These are phyloP conservation scores for Pichia norvegensis DNA, from an alignment of 1,139 yeast species.

Conservation along the genomic window DNA sequence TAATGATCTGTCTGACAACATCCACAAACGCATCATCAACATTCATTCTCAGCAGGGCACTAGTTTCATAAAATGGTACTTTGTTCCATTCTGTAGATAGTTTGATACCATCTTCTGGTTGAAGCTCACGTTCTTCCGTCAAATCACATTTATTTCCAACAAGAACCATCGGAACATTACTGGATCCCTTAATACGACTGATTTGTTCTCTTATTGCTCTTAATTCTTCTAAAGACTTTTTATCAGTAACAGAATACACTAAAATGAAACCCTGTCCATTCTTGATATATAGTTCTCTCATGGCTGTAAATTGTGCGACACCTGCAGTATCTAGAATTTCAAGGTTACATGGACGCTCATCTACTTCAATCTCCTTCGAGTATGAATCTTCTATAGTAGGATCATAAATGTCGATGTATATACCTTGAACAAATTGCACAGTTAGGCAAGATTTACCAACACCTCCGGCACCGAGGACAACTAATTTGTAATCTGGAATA, in stretches of 20 bases:
- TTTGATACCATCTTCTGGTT: slow-evolving; percentile 73
- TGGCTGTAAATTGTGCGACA: slow-evolving; percentile 92
- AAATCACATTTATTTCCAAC: slow-evolving; percentile 81
- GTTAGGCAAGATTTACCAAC: slow-evolving; percentile 96
- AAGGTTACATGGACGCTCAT: slow-evolving; percentile 83
- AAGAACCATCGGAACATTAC: slow-evolving; percentile 62
- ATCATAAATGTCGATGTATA: slow-evolving; percentile 91
- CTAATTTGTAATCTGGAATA: slow-evolving; percentile 66
- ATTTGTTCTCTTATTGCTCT: slow-evolving; percentile 76
- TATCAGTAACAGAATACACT: slow-evolving; percentile 77
- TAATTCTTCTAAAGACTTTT: slow-evolving; percentile 73
- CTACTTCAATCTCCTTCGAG: slow-evolving; percentile 84
- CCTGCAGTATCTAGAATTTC: slow-evolving; percentile 98
- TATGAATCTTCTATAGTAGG: slow-evolving; percentile 98
- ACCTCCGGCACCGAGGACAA: slow-evolving; percentile 97
- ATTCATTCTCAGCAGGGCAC: slow-evolving; percentile 87
- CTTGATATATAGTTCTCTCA: slow-evolving; percentile 91
- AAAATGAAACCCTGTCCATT: slow-evolving; percentile 87
- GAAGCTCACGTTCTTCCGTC: slow-evolving; percentile 69
- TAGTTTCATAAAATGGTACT: slow-evolving; percentile 84
- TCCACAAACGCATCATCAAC: slow-evolving; percentile 79
- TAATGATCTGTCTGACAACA: slow-evolving; percentile 60
- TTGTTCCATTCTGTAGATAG: slow-evolving; percentile 64
- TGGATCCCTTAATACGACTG: slow-evolving; percentile 73
- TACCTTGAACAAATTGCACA: slow-evolving; percentile 83